Evolutionary conservation across 2,329 filamentous ascomycete genomes (phyloP), one percentile per base, ranked within the genome.

Genomic region (Colletotrichum salicis): DNA sequence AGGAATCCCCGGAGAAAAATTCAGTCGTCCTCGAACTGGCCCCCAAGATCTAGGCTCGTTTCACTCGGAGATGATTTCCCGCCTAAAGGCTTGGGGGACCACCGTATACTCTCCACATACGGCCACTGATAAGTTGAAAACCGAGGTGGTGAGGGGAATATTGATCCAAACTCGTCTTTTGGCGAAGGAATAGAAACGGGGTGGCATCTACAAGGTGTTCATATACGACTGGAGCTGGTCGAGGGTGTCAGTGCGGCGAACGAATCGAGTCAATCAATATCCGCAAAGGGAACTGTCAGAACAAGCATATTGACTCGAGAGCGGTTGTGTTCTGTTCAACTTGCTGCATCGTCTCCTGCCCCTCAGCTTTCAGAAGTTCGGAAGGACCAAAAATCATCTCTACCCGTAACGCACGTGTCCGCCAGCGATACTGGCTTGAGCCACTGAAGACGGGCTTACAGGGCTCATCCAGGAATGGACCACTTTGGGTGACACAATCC

Each of bases 401-500:
- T 67, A 70, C 63, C 59, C 68, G 56, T 62, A 67, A 70, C 63
- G 64, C 68, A 70, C 68, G 57, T 67, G 64, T 67, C 31, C 45
- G 52, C 6, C 45, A 24, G 69, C 27, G 68, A 51, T 48, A 45
- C 56, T 1, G 52, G 59, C 66, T 12, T 35, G 31, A 10, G 29
- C 12, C 15, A 37, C 37, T 15, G 59, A 37, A 24, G 41, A 35
- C 24, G 12, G 37, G 31, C 33, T 29, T 12, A 12, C 33, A 60
- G 35, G 64, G 64, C 51, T 31, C 31, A 22, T 37, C 64, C 51
- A 55, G 19, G 29, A 5, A 35, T 45, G 52, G n/a, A 19, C 64
- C 69, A 71, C 64, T 68, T 52, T 71, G 64, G 54, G 22, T 71
- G 64, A 71, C 54, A 71, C 69, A 68, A 68, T 59, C 52, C 27